Base-by-base conservation (phyloP, 352 stramenopile genomes). In the Globisporangium okanoganense region DNA sequence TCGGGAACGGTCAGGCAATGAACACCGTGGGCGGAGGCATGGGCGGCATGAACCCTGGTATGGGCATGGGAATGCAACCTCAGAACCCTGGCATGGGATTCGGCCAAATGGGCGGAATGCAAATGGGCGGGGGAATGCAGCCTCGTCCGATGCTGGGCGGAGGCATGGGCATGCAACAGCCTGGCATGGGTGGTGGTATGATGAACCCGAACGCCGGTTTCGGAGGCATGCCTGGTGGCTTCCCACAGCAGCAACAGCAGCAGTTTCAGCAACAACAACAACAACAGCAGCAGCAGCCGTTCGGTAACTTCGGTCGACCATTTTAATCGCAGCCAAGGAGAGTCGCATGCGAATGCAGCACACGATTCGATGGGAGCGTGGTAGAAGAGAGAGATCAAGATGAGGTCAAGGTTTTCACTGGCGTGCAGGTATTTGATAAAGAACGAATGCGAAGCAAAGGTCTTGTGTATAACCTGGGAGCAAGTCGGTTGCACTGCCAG, bases 271-370 rank as follows among this genome's bases (percentile, higher is more conserved):
- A 81, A 25, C 60, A 64, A 13, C 66, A 73, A 33, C 77, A 86
- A 16, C 73, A 85, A 50, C 75, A 85, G 25, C 76, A 87, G 45
- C 82, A 88, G 66, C 74, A 83, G 60, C 70, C 78, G 14, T 88
- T 87, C 56, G 55, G 69, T 43, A 76, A 75, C 54, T 88, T 92
- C 14, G 35, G 35, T 40, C 72, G 70, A 40, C 58, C 58, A 44
- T 82, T 82, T 56, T 82, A 69, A 67, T n/a, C 22, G 58, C 25
- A 64, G 50, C 16, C 56, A 53, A 16, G 20, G 18, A 31, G 31
- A 47, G 51, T 47, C 51, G 24, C 51, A 27, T 20, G 55, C 25
- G 41, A 16, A 16, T 2, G 44, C 22, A 51, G 44, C 44, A 51
- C 44, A 51, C 22, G 22, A 51, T n/a, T 51, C 22, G 44, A 33